Base-by-base conservation (phyloP, 2,329 filamentous ascomycete genomes). In the Hymenoscyphus linearis region DNA sequence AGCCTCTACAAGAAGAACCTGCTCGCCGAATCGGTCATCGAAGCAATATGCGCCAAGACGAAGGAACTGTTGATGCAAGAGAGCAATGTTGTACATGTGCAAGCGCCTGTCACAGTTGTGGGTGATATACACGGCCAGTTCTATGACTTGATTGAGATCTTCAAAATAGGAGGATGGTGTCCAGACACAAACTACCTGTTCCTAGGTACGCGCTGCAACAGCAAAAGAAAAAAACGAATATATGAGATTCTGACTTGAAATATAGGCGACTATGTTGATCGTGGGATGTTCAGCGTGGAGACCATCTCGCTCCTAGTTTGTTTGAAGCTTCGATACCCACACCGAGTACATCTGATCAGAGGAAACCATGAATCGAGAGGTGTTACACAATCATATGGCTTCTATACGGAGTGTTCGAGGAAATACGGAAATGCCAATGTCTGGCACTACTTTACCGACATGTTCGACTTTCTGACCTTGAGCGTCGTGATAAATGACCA, bases 371-470 rank as follows among this genome's bases (percentile, higher is more conserved):
- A 99, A 77, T 96, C 92, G 61, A 88, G 95, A 70, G 95, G 95
- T 71, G 95, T 99, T 59, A 99, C 95, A 12, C 95, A 99, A 76
- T 98, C 93, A 31, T 99, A 99, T 76, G 95, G 95, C 61, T 99
- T 99, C 79, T 99, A 99, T 75, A 98, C 95, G 25, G 95, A 99
- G 74, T 99, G 95, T 77, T 92, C 90, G 22, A 88, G 95, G 68
- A 99, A 99, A 77, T 99, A 99, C 76, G 95, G 95, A 74, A 98
- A 96, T 73, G 92, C 95, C 66, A 97, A 95, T 71, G 95, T 99
- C 25, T 99, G 95, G 95, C 95, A 99, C 76, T 95, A 98, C 76
- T 99, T 99, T 74, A 99, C 95, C 67, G 95, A 99, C 78, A 98
- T 99, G 93, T 99, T 99, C 77, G 95, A 99, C 78, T 99, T 96